phyloP scores from a whole-genome alignment of 2,329 filamentous ascomycete species.

The Fusarium albidum region DNA sequence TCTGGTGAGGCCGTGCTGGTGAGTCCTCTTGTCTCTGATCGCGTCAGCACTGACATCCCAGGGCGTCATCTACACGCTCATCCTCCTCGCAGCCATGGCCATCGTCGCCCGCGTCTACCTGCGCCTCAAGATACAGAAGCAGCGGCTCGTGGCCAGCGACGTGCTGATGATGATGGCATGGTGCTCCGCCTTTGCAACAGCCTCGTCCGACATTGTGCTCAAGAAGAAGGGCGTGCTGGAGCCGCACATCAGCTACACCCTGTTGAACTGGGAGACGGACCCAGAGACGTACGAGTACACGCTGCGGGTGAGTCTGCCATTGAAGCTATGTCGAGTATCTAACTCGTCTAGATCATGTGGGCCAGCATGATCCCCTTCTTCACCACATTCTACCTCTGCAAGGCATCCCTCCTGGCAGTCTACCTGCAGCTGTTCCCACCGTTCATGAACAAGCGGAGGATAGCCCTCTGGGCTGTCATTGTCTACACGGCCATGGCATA shows the following conservation, averaged over 20 bases:
- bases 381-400: constrained; percentile 32
- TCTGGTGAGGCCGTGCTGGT: constrained; percentile 9
- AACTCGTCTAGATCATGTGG: constrained; percentile 21
- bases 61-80: constrained; percentile 7
- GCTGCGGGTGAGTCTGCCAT: not conserved
- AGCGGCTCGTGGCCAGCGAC: constrained; percentile 16
- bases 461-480: constrained; percentile 6
- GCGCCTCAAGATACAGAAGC: constrained; percentile 23
- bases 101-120: constrained; percentile 27
- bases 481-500: constrained; percentile 12
- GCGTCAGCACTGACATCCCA: not conserved
- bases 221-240: constrained; percentile 4
- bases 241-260: constrained; percentile 19
- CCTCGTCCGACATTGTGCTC: constrained; percentile 15
- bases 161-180: constrained; percentile 18
- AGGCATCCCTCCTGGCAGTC: constrained; percentile 26
- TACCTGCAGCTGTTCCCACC: constrained; percentile 32
- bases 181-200: constrained; percentile 3
- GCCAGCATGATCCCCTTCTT: constrained; percentile 17
- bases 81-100: not conserved
- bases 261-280: constrained; percentile 17
- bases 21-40: too few species aligned
- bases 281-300: constrained; percentile 5
- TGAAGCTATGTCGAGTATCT: rapidly evolving
- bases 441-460: constrained; percentile 28